Base-by-base conservation (phyloP, 176 grass and related monocot species). In the Otatea glauca region DNA sequence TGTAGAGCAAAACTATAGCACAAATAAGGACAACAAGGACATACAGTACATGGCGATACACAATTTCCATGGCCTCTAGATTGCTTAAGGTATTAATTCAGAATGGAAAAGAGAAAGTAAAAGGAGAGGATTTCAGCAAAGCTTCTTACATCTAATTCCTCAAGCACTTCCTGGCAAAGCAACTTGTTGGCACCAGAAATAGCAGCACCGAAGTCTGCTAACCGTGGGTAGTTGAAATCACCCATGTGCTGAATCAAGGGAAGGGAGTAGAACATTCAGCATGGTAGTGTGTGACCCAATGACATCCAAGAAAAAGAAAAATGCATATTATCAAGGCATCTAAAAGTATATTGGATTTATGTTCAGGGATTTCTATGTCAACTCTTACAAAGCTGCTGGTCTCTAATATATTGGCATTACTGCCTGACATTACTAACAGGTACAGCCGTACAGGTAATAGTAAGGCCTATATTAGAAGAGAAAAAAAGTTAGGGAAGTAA, bases 161-260 rank as follows among this genome's bases (percentile, higher is more conserved):
- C 93, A 18, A 98, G 91, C 24, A 98, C 96, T 92, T 92, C 89
- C 82, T 96, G 96, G 79, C 91, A 90, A 65, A 96, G 91, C 44
- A 94, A 86, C 84, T 96, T 98, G 81, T 98, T 98, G 37, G 91
- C 96, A 56, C 96, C 96, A 76, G 91, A 98, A 89, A 98, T 94
- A 84, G 96, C 96, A 83, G 96, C 96, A 76, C 93, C 91, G 51
- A 98, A 95, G 79, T 98, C 96, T 67, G 96, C 93, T 83, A 98
- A 87, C 80, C 89, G 90, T 82, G 89, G 81, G 53, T 88, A 96
- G 86, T 93, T 92, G 79, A 98, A 95, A 43, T 98, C 96, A 60
- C 93, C 96, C 15, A 98, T 85, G 73, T 96, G 93, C 96, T 98
- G 85, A 89, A 90, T 64, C 41, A 87, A 41, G 62, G 37, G 32